phyloP scores from a whole-genome alignment of 2,329 filamentous ascomycete species.

The Hypoxylon sp. region DNA sequence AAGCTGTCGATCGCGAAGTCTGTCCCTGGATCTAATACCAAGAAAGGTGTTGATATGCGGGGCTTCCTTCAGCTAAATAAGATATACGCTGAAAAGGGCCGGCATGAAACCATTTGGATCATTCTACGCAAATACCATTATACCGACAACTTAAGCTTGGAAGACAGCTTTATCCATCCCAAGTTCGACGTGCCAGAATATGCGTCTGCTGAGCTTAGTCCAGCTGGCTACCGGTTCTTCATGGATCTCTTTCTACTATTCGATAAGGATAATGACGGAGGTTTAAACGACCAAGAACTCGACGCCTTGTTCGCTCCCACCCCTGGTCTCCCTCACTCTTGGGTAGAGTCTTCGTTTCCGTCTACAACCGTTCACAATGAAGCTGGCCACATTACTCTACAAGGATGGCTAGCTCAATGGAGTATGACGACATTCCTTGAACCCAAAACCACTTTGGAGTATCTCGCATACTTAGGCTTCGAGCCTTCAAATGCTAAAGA shows the following conservation, averaged over 20 bases:
- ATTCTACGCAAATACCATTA: conserved; percentile 96
- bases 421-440: conserved; percentile 99
- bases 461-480: conserved; percentile 95
- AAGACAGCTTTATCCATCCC: conserved; percentile 91
- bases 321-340: conserved; percentile 87
- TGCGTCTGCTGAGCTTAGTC: conserved; percentile 93
- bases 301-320: conserved; percentile 92
- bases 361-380: conserved; percentile 96
- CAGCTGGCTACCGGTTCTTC: conserved; percentile 95
- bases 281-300: conserved; percentile 88
- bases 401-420: conserved; percentile 99
- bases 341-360: conserved; percentile 91
- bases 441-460: conserved; percentile 94
- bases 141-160: conserved; percentile 92
- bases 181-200: conserved; percentile 95
- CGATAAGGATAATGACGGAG: conserved; percentile 97
- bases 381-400: conserved; percentile 92
- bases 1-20: conserved; percentile 86
- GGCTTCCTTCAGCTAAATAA: conserved; percentile 95
- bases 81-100: conserved; percentile 95
- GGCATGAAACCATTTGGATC: conserved; percentile 98
- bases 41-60: conserved; percentile 82
- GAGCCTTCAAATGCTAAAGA: conserved; percentile 84
- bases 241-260: conserved; percentile 96
- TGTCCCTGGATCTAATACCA: conserved; percentile 72